These are phyloP conservation scores for Psidium guajava DNA, from an alignment of 345 rosid species.

Conservation along the genomic window DNA sequence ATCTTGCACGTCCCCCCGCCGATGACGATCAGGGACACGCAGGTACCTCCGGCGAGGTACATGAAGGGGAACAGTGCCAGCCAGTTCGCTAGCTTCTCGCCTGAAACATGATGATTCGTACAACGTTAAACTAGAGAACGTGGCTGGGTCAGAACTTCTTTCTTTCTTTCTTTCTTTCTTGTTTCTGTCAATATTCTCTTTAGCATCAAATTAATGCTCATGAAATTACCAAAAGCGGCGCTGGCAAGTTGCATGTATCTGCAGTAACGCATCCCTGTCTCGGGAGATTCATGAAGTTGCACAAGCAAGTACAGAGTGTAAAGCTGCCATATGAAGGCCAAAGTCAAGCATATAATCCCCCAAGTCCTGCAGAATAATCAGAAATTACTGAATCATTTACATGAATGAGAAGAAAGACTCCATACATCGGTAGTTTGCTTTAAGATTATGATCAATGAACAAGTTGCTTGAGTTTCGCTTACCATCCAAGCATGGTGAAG, in stretches of 20 bases:
- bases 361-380: slow-evolving; percentile 4
- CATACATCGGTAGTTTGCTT: background rate
- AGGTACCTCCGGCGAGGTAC: slow-evolving; percentile 68
- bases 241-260: slow-evolving; percentile 10
- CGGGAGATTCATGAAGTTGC: slow-evolving; percentile 11
- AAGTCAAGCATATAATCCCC: slow-evolving; percentile 4
- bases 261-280: slow-evolving; percentile 6
- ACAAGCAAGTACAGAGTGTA: slow-evolving; percentile 13
- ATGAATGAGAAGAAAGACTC: background rate
- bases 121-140: background rate
- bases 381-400: background rate
- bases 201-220: background rate
- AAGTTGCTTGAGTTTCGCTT: background rate
- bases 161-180: background rate
- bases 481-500: slow-evolving; percentile 81
- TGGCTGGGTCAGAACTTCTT: background rate
- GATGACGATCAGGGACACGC: slow-evolving; percentile 34
- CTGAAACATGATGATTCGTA: slow-evolving; percentile 6
- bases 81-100: slow-evolving; percentile 35
- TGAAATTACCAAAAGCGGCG: slow-evolving; percentile 5
- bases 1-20: slow-evolving; percentile 31
- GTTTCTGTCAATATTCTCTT: background rate
- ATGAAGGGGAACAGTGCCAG: slow-evolving; percentile 39
- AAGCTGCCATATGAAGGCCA: slow-evolving; percentile 12
- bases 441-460: background rate